Conservation (phyloP, 441 rosid species). For the Populus trichocarpa region DNA sequence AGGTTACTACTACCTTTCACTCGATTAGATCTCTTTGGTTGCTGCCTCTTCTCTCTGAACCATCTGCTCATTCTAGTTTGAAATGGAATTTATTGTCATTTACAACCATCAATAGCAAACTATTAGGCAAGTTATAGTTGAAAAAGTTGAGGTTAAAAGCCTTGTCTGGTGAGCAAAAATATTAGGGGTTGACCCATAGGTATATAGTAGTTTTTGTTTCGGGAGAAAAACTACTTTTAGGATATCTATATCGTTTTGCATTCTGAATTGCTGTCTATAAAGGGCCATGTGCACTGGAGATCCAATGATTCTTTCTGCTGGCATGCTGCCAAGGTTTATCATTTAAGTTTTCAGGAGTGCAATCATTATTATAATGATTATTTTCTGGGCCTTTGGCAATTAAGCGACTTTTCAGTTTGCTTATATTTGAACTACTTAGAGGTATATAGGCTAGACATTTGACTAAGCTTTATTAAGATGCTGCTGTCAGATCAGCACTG, state of each 20-base stretch:
- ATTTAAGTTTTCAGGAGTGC: neutral
- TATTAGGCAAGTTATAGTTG: neutral
- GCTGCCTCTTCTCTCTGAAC: neutral
- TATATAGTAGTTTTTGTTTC: neutral
- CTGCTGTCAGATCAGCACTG: neutral
- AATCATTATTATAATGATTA: neutral
- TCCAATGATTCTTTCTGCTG: neutral
- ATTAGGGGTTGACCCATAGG: neutral
- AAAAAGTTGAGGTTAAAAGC: neutral
- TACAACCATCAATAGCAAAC: neutral
- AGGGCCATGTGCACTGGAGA: neutral
- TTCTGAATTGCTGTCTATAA: neutral
- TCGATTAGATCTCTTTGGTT: neutral
- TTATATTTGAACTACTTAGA: neutral
- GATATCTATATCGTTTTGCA: neutral
- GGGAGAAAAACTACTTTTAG: neutral
- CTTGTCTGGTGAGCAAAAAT: neutral
- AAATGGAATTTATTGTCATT: neutral
- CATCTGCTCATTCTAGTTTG: neutral
- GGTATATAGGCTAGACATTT: neutral
- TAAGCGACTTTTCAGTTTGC: neutral
- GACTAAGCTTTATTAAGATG: neutral
- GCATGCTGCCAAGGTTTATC: neutral
- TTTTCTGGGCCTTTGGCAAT: constrained; percentile 1
- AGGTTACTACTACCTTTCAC: neutral